These are phyloP conservation scores for Xylariomycetidae sp. DNA, from an alignment of 2,329 filamentous ascomycete species.

Conservation along the genomic window DNA sequence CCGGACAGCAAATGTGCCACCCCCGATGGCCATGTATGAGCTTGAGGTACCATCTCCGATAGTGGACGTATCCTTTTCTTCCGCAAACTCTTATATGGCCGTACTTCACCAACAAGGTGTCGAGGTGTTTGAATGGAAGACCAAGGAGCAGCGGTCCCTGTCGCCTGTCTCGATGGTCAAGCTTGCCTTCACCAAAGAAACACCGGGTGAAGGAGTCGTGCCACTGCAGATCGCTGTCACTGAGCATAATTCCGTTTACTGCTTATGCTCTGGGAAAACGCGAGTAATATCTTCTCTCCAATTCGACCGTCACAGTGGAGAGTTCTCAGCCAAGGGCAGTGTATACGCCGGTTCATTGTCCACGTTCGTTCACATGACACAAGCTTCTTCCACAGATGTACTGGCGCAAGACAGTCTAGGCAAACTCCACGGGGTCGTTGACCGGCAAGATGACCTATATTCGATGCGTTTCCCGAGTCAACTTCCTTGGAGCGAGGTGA, in stretches of 20 bases:
- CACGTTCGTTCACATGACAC: constrained; percentile 24
- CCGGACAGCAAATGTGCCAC: constrained; percentile 76
- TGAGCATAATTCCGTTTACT: constrained; percentile 21
- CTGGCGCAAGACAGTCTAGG: constrained; percentile 42
- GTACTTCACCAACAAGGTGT: constrained; percentile 64
- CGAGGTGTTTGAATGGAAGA: constrained; percentile 64
- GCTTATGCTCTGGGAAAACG: constrained; percentile 19
- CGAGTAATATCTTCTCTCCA: constrained; percentile 18
- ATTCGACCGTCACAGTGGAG: constrained; percentile 16
- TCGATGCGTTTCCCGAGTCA: constrained; percentile 36
- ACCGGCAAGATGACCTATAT: constrained; percentile 27
- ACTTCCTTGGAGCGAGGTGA: constrained; percentile 48
- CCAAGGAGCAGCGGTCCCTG: constrained; percentile 47
- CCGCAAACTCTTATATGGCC: constrained; percentile 58
- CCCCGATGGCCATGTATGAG: constrained; percentile 85
- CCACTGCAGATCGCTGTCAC: constrained; percentile 25
- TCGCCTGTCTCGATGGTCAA: constrained; percentile 35
- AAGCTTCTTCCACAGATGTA: constrained; percentile 24
- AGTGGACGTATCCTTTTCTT: constrained; percentile 69
- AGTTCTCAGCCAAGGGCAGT: constrained; percentile 13
- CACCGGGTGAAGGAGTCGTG: constrained; percentile 15
- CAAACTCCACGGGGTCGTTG: constrained; percentile 34
- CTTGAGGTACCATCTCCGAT: constrained; percentile 55
- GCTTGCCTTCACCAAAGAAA: constrained; percentile 31
- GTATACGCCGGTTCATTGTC: constrained; percentile 24